phyloP scores from a whole-genome alignment of 2,329 filamentous ascomycete species.

The Alternaria arborescens region DNA sequence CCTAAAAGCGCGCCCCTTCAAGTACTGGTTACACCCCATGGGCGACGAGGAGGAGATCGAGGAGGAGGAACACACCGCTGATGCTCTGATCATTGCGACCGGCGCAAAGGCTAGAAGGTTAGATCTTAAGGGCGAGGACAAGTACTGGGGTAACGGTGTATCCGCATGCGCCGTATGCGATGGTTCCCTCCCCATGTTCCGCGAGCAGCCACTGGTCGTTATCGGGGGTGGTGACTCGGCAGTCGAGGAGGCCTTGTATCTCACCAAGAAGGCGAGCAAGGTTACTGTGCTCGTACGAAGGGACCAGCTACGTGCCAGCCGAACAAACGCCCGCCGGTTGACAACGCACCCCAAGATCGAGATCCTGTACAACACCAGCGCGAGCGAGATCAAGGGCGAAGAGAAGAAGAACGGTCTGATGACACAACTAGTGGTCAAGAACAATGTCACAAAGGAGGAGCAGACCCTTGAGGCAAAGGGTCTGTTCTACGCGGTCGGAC shows the following conservation, averaged over 20 bases:
- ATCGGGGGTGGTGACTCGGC: constrained; percentile 97
- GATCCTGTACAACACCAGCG: constrained; percentile 84
- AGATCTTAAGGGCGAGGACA: constrained; percentile 84
- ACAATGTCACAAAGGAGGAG: constrained; percentile 76
- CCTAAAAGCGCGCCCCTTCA: constrained; percentile 83
- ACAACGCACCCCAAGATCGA: constrained; percentile 87
- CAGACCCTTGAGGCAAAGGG: constrained; percentile 91
- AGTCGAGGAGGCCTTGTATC: constrained; percentile 95
- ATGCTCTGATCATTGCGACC: constrained; percentile 92
- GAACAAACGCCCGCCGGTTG: constrained; percentile 89
- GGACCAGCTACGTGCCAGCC: constrained; percentile 85
- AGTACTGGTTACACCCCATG: constrained; percentile 76
- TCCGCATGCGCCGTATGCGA: constrained; percentile 98
- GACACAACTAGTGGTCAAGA: constrained; percentile 84
- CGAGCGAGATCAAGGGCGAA: constrained; percentile 84
- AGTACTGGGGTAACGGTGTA: constrained; percentile 97
- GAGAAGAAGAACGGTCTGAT: constrained; percentile 78
- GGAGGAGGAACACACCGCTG: constrained; percentile 80
- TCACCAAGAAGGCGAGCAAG: constrained; percentile 96
- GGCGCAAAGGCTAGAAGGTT: constrained; percentile 90
- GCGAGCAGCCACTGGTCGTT: constrained; percentile 92
- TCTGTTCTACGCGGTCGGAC: constrained; percentile 95
- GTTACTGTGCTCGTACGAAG: constrained; percentile 92
- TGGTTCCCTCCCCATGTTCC: constrained; percentile 95
- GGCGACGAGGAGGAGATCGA: constrained; percentile 81